phyloP scores from a whole-genome alignment of 2,329 filamentous ascomycete species.

The Elsinoe batatas region DNA sequence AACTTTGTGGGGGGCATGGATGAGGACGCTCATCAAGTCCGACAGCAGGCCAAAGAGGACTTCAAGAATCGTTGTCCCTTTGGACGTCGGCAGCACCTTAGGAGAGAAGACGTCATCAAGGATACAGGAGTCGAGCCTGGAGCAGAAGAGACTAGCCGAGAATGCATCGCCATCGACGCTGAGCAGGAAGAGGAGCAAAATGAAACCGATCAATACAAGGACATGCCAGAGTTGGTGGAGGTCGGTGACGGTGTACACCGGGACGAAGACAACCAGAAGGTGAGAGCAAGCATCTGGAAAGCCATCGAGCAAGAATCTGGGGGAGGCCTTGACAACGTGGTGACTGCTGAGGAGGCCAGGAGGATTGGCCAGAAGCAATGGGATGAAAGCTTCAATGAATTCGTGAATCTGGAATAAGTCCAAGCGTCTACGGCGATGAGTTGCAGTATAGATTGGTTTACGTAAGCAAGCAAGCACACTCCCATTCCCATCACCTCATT shows the following conservation, averaged over 20 bases:
- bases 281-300: not conserved
- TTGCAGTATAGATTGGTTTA: too few relatives aligned
- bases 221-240: not conserved
- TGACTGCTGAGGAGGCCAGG: too few relatives aligned
- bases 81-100: not conserved
- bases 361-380: too few relatives aligned
- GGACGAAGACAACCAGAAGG: not conserved
- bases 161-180: not conserved
- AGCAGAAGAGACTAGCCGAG: not conserved
- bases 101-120: not conserved
- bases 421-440: too few relatives aligned
- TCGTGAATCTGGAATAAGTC: not conserved
- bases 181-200: not conserved
- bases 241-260: not conserved
- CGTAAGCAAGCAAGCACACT: too few relatives aligned
- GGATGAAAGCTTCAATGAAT: too few relatives aligned
- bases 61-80: not conserved
- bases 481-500: too few relatives aligned
- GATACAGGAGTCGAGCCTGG: not conserved
- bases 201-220: not conserved
- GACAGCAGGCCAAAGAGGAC: not conserved
- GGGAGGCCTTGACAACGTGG: not conserved
- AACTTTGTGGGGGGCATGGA: not conserved
- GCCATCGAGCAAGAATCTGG: not conserved
- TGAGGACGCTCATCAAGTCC: not conserved